Base-by-base conservation (phyloP, 2,329 filamentous ascomycete species). In the Cadophora luteo-olivacea region DNA sequence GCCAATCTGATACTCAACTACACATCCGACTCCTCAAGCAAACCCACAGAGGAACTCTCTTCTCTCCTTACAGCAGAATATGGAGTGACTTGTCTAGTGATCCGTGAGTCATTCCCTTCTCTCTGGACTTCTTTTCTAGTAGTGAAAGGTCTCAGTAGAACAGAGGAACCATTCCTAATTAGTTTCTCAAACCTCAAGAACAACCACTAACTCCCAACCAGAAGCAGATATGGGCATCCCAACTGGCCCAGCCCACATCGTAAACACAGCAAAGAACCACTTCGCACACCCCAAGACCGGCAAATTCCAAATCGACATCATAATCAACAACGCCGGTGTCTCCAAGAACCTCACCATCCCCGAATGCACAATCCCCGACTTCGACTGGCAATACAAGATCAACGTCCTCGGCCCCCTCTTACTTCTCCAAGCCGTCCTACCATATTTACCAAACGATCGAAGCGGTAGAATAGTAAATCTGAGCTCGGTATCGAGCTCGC, bases 301-400 rank as follows among this genome's bases (percentile, higher is more conserved):
- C 6, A 77, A 80, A 68, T 87, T 93, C 77, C 87, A 90, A 75
- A 85, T 97, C 76, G 92, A 97, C 80, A 92, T 97, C 70, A 83
- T 97, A 64, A 83, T 97, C 83, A 97, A 97, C 85, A 97, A 97
- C 79, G 93, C 94, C 36, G 94, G 92, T 65, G 82, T 89, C 7
- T 83, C 87, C 38, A 81, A 86, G 49, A 95, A 96, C 80, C 86
- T 90, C 73, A 78, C 82, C 32, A 81, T 92, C 29, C 85, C 87
- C 62, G 86, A 91, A 33, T 86, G 93, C 70, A 86, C 85, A 4
- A 77, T 84, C 6, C 84, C 84, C 14, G 86, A 94, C 75, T 97
- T 94, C 81, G 84, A 89, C 54, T 82, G 85, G 73, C 89, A 91
- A 67, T 97, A 93, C 82, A 86, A 87, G 66, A 86, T 96, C 80